phyloP scores from a whole-genome alignment of 495 filamentous ascomycete species.

The Pyrenula massariospora region DNA sequence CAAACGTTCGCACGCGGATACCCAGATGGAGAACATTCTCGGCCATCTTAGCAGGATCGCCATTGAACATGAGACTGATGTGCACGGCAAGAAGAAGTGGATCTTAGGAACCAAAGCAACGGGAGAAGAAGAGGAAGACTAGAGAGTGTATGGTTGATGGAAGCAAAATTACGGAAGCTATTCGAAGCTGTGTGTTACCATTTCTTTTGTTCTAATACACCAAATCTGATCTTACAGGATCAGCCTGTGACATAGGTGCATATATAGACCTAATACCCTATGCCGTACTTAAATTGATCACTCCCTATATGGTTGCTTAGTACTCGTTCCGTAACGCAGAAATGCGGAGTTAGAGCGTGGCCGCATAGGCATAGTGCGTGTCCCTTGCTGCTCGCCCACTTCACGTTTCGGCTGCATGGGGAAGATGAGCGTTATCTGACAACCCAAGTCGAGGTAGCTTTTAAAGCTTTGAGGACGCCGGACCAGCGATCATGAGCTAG shows the following conservation, averaged over 20 bases:
- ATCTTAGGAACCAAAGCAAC: slow-evolving; percentile 47
- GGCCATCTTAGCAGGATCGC: slow-evolving; percentile 64
- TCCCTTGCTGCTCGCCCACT: too few relatives aligned
- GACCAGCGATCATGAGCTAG: too few relatives aligned
- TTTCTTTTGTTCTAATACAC: neutral
- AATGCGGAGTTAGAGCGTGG: too few relatives aligned
- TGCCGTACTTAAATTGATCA: neutral
- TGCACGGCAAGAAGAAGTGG: slow-evolving; percentile 41
- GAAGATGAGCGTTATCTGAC: too few relatives aligned
- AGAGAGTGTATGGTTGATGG: slow-evolving; percentile 9
- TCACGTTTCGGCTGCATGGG: too few relatives aligned
- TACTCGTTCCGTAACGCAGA: too few relatives aligned
- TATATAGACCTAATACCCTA: neutral
- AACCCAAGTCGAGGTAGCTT: too few relatives aligned
- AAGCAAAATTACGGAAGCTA: neutral
- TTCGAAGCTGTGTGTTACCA: neutral
- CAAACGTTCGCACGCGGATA: slow-evolving; percentile 61
- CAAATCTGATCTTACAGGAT: neutral
- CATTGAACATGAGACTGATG: slow-evolving; percentile 53
- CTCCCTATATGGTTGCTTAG: too few relatives aligned
- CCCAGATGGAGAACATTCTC: slow-evolving; percentile 73
- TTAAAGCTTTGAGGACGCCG: too few relatives aligned
- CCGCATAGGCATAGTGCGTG: too few relatives aligned
- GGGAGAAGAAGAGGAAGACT: slow-evolving; percentile 62
- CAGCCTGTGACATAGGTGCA: neutral